A percentile compares a stretch with the other conserved stretches of the same genome.
These are phyloP conservation scores for Penicillium herquei DNA, from an alignment of 495 filamentous ascomycete species.

Conservation along the genomic window DNA sequence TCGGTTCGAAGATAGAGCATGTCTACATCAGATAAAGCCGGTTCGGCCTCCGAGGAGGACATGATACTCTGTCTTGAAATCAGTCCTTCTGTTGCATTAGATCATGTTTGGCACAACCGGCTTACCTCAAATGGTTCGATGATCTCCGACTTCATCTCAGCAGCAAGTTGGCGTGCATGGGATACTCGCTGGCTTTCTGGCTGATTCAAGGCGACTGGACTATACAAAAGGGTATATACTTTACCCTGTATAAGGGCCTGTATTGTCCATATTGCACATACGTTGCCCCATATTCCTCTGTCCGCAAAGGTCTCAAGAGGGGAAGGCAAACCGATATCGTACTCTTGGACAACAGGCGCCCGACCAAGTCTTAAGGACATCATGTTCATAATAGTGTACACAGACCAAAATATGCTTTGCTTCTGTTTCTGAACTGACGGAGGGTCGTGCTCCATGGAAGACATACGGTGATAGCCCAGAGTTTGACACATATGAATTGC, in stretches of 20 bases:
- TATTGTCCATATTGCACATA: slow-evolving; percentile 47
- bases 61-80: slow-evolving; percentile 17
- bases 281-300: slow-evolving; percentile 22
- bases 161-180: slow-evolving; percentile 32
- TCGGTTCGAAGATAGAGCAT: slow-evolving; percentile 53
- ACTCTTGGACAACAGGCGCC: slow-evolving; percentile 59
- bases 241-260: slow-evolving; percentile 56
- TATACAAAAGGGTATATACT: slow-evolving; percentile 60
- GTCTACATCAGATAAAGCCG: slow-evolving; percentile 29
- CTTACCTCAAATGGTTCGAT: slow-evolving; percentile 36
- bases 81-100: not conserved
- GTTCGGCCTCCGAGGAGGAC: not conserved
- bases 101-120: not conserved
- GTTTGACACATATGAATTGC: slow-evolving; percentile 61
- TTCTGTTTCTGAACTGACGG: slow-evolving; percentile 33
- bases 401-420: slow-evolving; percentile 58
- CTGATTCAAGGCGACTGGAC: slow-evolving; percentile 54
- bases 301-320: slow-evolving; percentile 28
- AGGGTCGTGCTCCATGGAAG: slow-evolving; percentile 48
- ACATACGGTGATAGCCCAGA: slow-evolving; percentile 61
- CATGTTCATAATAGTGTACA: slow-evolving; percentile 59
- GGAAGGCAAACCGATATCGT: slow-evolving; percentile 57
- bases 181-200: slow-evolving; percentile 42
- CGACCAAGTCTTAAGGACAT: slow-evolving; percentile 65
- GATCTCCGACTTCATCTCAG: slow-evolving; percentile 30